Conservation (phyloP, 2,329 filamentous ascomycete genomes). For the Rosellinia necatrix region DNA sequence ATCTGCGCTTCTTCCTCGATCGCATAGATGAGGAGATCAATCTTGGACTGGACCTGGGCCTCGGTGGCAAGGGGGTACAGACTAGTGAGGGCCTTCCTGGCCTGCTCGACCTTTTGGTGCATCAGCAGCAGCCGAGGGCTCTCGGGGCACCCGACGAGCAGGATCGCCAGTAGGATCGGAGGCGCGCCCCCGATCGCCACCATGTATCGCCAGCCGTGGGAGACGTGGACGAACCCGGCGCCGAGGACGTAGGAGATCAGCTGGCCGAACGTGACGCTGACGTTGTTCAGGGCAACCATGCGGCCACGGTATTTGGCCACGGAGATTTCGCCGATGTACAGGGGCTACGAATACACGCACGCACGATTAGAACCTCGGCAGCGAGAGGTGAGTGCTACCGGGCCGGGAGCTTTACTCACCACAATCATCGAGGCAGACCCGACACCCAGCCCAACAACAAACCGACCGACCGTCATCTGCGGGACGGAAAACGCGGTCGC, state of each 20-base stretch:
- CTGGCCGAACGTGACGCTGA: slow-evolving; percentile 49
- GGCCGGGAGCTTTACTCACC: not conserved
- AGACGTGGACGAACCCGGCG: slow-evolving; percentile 45
- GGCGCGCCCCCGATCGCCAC: slow-evolving; percentile 53
- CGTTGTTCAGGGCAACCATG: slow-evolving; percentile 55
- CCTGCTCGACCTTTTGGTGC: slow-evolving; percentile 47
- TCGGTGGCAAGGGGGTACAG: slow-evolving; percentile 50
- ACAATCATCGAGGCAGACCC: slow-evolving; percentile 54
- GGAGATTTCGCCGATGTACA: slow-evolving; percentile 56
- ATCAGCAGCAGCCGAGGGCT: slow-evolving; percentile 52
- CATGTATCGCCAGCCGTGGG: slow-evolving; percentile 56
- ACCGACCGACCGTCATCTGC: slow-evolving; percentile 50
- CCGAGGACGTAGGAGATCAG: slow-evolving; percentile 48
- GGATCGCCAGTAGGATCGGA: slow-evolving; percentile 47
- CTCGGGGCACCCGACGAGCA: slow-evolving; percentile 54
- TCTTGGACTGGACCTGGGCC: slow-evolving; percentile 50
- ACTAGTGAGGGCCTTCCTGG: slow-evolving; percentile 42
- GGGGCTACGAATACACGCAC: slow-evolving; percentile 8
- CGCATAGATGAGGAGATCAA: slow-evolving; percentile 42
- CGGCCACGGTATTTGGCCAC: slow-evolving; percentile 54
- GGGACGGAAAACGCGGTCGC: slow-evolving; percentile 45
- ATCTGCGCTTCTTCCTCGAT: slow-evolving; percentile 23
- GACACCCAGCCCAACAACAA: slow-evolving; percentile 55
- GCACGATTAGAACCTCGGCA: not conserved
- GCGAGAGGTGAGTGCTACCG: too few relatives aligned